Percentiles rank a stretch among this genome's conserved stretches.
phyloP scores from a whole-genome alignment of 371 early-diverging fungal genomes.

The Saksenaea oblongispora region DNA sequence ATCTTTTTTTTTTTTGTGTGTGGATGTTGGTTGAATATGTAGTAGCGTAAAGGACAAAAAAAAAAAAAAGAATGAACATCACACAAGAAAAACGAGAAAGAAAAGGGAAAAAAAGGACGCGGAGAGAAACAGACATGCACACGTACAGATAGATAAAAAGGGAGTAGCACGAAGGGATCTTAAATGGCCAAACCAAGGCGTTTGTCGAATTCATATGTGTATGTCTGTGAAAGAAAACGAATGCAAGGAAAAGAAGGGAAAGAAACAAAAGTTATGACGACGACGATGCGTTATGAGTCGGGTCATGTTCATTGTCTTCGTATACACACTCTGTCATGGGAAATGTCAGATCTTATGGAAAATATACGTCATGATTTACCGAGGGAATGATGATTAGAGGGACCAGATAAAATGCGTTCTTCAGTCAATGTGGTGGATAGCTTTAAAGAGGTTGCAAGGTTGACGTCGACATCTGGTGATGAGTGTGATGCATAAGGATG shows the following conservation, averaged over 20 bases:
- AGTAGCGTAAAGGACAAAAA: background rate
- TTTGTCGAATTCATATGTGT: too few species aligned
- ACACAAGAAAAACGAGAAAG: constrained; percentile 1
- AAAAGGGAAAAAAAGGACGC: background rate
- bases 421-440: background rate
- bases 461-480: background rate
- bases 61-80: background rate
- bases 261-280: background rate
- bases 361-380: background rate
- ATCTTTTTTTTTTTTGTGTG: background rate
- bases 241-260: background rate
- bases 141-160: background rate
- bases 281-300: background rate
- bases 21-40: background rate
- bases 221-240: background rate
- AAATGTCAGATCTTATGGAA: background rate
- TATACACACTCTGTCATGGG: background rate
- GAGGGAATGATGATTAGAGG: background rate
- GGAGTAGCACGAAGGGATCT: background rate
- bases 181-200: background rate
- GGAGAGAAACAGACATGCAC: background rate
- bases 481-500: background rate
- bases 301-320: background rate
- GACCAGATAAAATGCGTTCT: background rate
- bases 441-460: background rate